Evolutionary conservation across 805 yeast genomes (phyloP).

Genomic region (Saturnispora serradocipensis): DNA sequence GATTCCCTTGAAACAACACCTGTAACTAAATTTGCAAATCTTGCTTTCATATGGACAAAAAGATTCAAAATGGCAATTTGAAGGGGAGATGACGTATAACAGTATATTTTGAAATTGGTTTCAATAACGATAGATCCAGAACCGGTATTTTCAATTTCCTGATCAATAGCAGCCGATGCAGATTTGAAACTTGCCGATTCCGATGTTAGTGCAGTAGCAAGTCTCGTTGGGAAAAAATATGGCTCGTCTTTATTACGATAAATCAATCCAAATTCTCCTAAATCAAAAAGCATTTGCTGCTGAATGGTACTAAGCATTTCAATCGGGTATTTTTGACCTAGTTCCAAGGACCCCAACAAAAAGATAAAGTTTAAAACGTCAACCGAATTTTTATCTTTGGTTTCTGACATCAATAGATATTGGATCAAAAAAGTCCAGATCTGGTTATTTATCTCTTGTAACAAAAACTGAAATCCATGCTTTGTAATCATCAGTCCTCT

Average conservation of each 20-base stretch:
- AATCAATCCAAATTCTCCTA: conserved; percentile 85
- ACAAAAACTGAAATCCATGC: conserved; percentile 84
- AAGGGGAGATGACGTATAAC: conserved; percentile 87
- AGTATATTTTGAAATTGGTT: conserved; percentile 87
- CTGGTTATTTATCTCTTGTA: conserved; percentile 90
- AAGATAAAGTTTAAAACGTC: conserved; percentile 91
- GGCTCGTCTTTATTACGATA: conserved; percentile 43
- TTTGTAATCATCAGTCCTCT: conserved; percentile 63
- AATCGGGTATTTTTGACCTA: conserved; percentile 78
- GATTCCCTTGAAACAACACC: conserved; percentile 93
- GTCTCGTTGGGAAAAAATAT: conserved; percentile 80
- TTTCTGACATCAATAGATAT: conserved; percentile 76
- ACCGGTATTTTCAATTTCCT: conserved; percentile 37
- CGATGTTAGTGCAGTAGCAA: conserved; percentile 84
- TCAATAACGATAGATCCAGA: conserved; percentile 78
- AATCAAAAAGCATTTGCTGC: conserved; percentile 74
- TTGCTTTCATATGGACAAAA: conserved; percentile 74
- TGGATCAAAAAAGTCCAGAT: conserved; percentile 88
- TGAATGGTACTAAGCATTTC: conserved; percentile 71
- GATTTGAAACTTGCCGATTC: conserved; percentile 65
- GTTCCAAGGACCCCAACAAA: conserved; percentile 84
- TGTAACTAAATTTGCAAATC: conserved; percentile 87
- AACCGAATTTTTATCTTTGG: conserved; percentile 86
- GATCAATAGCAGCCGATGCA: conserved; percentile 69
- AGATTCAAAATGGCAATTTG: conserved; percentile 88